phyloP scores from a whole-genome alignment of 2,329 filamentous ascomycete genomes.

The Escovopsis weberi region DNA sequence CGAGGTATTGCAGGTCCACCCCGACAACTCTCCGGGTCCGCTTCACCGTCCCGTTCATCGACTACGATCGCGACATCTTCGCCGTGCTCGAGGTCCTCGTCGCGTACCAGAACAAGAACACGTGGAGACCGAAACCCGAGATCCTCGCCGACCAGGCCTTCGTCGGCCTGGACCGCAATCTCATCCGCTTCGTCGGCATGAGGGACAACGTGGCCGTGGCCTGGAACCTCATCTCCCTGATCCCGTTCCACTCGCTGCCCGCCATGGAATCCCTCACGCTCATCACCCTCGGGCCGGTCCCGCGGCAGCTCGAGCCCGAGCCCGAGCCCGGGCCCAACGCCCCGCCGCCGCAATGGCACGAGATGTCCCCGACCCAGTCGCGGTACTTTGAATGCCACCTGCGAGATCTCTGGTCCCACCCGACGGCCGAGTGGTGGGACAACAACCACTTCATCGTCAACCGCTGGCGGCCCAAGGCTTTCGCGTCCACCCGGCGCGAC shows the following conservation, averaged over 20 bases:
- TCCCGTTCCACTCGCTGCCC: constrained; percentile 1
- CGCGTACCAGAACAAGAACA: neutral
- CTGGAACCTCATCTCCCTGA: neutral
- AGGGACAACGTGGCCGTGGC: constrained; percentile 2
- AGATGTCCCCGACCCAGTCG: constrained; percentile 3
- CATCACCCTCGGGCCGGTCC: constrained; percentile 3
- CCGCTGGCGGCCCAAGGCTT: neutral
- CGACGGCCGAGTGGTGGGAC: neutral
- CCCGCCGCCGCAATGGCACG: neutral
- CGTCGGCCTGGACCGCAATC: constrained; percentile 1
- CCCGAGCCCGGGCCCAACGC: too few species aligned
- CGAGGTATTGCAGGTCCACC: neutral
- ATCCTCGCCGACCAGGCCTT: neutral
- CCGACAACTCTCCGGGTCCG: neutral
- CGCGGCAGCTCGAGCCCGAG: neutral
- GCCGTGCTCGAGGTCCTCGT: constrained; percentile 6
- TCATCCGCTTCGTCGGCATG: constrained; percentile 1
- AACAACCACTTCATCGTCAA: constrained; percentile 3
- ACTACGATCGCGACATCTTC: constrained; percentile 6
- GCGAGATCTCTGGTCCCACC: neutral
- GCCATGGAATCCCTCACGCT: constrained; percentile 2
- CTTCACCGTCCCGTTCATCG: constrained; percentile 4
- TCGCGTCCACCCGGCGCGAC: neutral
- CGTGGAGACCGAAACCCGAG: neutral
- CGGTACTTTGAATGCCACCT: constrained; percentile 4